Percentiles rank a stretch among this genome's conserved stretches.
Conservation (phyloP, 2,329 filamentous ascomycete genomes). For the Claviceps arundinis region DNA sequence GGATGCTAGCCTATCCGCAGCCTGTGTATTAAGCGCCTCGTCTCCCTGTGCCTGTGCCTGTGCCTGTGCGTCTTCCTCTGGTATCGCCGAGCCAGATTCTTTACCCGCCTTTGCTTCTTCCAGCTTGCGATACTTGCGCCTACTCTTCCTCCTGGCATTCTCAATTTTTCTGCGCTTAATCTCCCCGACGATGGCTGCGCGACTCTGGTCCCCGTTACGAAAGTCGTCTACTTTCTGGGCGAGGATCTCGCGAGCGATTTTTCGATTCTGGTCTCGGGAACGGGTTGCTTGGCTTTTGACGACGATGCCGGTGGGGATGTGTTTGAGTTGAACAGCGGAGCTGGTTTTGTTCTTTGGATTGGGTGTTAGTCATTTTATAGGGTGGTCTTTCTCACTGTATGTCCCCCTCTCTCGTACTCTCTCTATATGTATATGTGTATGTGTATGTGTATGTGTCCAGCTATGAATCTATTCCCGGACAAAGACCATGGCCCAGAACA, state of each 20-base stretch:
- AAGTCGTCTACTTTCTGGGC: conserved; percentile 62
- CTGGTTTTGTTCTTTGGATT: conserved; percentile 74
- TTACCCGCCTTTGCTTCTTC: conserved; percentile 31
- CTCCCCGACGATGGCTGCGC: conserved; percentile 50
- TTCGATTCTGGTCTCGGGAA: conserved; percentile 75
- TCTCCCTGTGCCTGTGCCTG: neutral
- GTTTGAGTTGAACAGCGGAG: conserved; percentile 85
- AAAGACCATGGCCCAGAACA: no score
- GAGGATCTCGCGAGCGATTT: conserved; percentile 65
- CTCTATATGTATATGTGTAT: no score
- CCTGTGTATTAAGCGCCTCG: no score
- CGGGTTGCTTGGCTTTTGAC: conserved; percentile 90
- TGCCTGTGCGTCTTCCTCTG: neutral
- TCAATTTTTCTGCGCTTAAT: conserved; percentile 55
- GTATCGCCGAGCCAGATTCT: neutral
- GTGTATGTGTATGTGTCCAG: no score
- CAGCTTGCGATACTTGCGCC: conserved; percentile 61
- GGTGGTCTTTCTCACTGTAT: neutral
- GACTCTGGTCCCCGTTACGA: conserved; percentile 55
- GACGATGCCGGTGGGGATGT: conserved; percentile 80
- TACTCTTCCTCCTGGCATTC: conserved; percentile 68
- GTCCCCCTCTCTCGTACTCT: neutral
- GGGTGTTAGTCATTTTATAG: neutral
- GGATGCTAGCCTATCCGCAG: no score
- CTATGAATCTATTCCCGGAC: no score